Percentiles rank a stretch among this genome's conserved stretches.
These are phyloP conservation scores for Ogataea salicorniae DNA, from an alignment of 805 yeast species.

Conservation along the genomic window DNA sequence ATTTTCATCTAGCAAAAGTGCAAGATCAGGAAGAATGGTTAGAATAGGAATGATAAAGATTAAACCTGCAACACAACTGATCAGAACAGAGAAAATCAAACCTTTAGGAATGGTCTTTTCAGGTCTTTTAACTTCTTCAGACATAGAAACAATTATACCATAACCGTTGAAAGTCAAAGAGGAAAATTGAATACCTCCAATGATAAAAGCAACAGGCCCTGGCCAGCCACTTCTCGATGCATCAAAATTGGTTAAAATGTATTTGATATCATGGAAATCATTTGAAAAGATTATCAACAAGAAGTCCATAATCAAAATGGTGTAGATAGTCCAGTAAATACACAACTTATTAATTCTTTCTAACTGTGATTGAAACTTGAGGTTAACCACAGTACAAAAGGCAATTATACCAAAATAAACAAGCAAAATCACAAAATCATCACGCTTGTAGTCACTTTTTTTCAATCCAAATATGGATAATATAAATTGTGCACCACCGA, in stretches of 20 bases:
- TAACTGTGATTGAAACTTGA: conserved; percentile 52
- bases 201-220: conserved; percentile 59
- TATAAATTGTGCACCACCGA: conserved; percentile 72
- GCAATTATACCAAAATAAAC: conserved; percentile 54
- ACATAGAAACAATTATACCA: conserved; percentile 74
- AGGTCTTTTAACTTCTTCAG: conserved; percentile 76
- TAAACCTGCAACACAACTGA: conserved; percentile 65
- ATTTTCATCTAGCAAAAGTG: conserved; percentile 48
- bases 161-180: conserved; percentile 79
- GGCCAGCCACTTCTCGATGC: conserved; percentile 76
- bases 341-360: conserved; percentile 63
- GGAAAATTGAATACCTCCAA: conserved; percentile 78
- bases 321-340: conserved; percentile 70
- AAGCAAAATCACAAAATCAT: conserved; percentile 48
- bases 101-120: conserved; percentile 74
- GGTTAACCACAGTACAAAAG: conserved; percentile 58
- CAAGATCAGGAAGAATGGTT: conserved; percentile 64
- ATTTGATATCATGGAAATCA: conserved; percentile 52
- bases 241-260: conserved; percentile 62
- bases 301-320: conserved; percentile 63
- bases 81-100: conserved; percentile 55
- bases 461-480: conserved; percentile 61
- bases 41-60: conserved; percentile 68
- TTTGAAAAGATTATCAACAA: conserved; percentile 53
- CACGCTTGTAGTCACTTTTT: conserved; percentile 52